These are phyloP conservation scores for Flaveria robusta DNA, from an alignment of 129 eudicot species.

Conservation along the genomic window DNA sequence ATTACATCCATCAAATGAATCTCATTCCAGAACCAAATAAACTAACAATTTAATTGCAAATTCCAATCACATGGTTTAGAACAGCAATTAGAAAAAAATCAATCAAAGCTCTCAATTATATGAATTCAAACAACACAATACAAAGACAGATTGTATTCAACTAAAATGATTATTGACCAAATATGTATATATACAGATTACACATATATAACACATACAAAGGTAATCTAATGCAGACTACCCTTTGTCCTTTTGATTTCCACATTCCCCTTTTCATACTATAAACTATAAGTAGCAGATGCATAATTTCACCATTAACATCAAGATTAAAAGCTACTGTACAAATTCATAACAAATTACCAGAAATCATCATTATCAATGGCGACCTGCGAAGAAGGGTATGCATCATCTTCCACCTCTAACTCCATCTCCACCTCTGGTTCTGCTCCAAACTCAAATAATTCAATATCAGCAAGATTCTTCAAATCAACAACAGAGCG, in stretches of 20 bases:
- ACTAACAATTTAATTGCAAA: no score
- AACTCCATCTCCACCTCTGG: no score
- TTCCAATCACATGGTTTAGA: no score
- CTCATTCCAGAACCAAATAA: no score
- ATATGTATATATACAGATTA: constrained; percentile 29
- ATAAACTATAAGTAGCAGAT: constrained; percentile 43
- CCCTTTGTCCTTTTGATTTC: constrained; percentile 29
- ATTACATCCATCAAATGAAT: no score
- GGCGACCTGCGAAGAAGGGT: no score
- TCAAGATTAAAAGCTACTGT: constrained; percentile 44
- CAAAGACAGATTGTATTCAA: no score
- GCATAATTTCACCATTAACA: constrained; percentile 33
- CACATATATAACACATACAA: constrained; percentile 37
- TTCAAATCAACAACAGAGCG: constrained; percentile 86
- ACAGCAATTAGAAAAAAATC: no score
- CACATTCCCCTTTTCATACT: constrained; percentile 6
- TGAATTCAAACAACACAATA: no score
- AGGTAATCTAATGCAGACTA: constrained; percentile 49
- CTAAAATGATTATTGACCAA: neutral
- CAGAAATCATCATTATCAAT: constrained; percentile 68
- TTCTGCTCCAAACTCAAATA: constrained; percentile 67
- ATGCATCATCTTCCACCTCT: no score
- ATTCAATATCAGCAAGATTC: constrained; percentile 79
- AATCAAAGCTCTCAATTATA: no score
- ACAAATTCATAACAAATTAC: constrained; percentile 51